A percentile compares a stretch with the other conserved stretches of the same genome.
phyloP scores from a whole-genome alignment of 768 basidiomycete genomes.

The Boletus speciosus region DNA sequence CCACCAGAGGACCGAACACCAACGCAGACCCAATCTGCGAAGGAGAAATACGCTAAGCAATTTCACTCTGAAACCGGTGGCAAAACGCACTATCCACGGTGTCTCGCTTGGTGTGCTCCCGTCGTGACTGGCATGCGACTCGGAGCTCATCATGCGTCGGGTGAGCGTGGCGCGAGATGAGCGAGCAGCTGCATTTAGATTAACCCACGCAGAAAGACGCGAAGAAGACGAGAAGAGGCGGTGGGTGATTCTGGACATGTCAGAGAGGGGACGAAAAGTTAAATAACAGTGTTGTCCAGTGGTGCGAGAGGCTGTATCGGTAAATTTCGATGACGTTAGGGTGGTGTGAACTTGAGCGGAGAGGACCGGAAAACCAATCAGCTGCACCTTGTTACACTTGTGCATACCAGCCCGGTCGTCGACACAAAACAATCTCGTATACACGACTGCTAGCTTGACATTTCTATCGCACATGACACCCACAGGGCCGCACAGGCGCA shows the following conservation, averaged over 20 bases:
- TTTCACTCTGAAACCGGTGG: not conserved
- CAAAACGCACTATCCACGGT: slow-evolving; percentile 29
- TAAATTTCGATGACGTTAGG: slow-evolving; percentile 30
- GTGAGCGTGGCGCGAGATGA: slow-evolving; percentile 13
- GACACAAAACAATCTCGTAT: not conserved
- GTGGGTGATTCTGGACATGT: slow-evolving; percentile 22
- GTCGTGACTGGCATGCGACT: slow-evolving; percentile 19
- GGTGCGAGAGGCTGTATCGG: not conserved
- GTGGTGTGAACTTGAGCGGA: slow-evolving; percentile 29
- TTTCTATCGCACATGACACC: not conserved
- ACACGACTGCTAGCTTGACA: not conserved
- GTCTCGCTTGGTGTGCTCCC: slow-evolving; percentile 17
- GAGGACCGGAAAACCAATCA: slow-evolving; percentile 21
- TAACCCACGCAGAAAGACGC: slow-evolving; percentile 15
- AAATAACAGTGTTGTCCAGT: slow-evolving; percentile 11
- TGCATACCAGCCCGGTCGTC: not conserved
- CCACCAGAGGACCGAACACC: slow-evolving; percentile 31
- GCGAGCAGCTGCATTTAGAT: slow-evolving; percentile 3
- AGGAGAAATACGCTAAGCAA: not conserved
- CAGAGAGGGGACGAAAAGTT: not conserved
- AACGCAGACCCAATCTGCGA: slow-evolving; percentile 30
- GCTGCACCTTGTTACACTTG: not conserved
- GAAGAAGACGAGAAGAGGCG: slow-evolving; percentile 16
- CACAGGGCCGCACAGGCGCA: not conserved
- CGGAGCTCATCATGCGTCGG: slow-evolving; percentile 28